Evolutionary conservation across 164 flowering plant genomes (phyloP), one percentile per base, ranked within the genome.

Genomic region (Annona squamosa): DNA sequence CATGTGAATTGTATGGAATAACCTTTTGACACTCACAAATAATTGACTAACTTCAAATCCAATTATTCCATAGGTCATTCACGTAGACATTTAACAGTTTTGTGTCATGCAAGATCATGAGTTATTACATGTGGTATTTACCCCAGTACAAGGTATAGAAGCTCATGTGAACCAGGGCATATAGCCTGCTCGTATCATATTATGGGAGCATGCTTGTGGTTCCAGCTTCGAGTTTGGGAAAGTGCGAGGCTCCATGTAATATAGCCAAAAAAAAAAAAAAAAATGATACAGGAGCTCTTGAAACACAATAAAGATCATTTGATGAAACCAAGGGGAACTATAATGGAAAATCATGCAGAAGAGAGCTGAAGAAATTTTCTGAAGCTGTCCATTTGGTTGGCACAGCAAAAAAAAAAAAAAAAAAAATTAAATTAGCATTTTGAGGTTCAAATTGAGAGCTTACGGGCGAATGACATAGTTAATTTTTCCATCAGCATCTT

Each of bases 391-490:
- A 0, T 26, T 26, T 26, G 37, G 59, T 52, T 52, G 13, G 9
- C 59, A 52, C 9, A 52, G 9, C 59, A 52, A 3, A 9, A 9
- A 52, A 52, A 19, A n/a, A 9, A 52, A 52, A 19, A n/a, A 63
- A 63, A 4, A n/a, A 63, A 63, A 63, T 19, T 63, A 17, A 9
- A 42, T 9, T 13, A 37, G 46, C 46, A 44, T 66, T 42, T 46
- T 48, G 13, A 68, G 46, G 45, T 63, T 72, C 26, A n/a, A 48
- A 46, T 67, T 73, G 64, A 77, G 74, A 48, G 79, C 97, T 91
- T 82, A 95, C 99, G 97, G 98, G 76, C 97, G 93, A 77, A 90
- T 81, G 17, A 90, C 95, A 84, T 89, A 93, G 89, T 95, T 91
- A 44, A 86, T 77, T 79, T 89, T 93, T 56, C 99, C 99, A 83